Evolutionary conservation across 2,329 filamentous ascomycete species (phyloP).

Genomic region (Calonectria fujianensis): DNA sequence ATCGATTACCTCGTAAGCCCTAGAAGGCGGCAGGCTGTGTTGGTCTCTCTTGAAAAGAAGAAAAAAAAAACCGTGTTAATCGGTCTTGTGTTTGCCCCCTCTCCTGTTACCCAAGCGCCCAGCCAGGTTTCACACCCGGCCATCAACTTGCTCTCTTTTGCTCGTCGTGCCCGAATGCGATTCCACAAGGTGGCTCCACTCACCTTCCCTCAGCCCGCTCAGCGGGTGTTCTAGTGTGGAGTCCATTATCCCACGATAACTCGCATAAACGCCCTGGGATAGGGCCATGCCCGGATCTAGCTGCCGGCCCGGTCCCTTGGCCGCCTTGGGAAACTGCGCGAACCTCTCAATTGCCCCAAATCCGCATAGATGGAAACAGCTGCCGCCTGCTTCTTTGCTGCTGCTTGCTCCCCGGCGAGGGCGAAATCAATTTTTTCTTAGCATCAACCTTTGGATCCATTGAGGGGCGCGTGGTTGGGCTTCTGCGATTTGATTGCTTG

Average conservation of each 20-base stretch:
- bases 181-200: constrained; percentile 41
- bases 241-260: constrained; percentile 42
- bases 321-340: constrained; percentile 36
- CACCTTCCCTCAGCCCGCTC: constrained; percentile 34
- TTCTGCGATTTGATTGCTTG: constrained; percentile 15
- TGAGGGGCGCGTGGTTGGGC: constrained; percentile 9
- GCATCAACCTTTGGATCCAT: constrained; percentile 19
- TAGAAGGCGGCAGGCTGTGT: constrained; percentile 4
- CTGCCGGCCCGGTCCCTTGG: constrained; percentile 50
- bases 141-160: constrained; percentile 20
- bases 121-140: constrained; percentile 13
- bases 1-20: constrained; percentile 16
- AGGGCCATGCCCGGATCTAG: constrained; percentile 45
- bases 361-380: not conserved
- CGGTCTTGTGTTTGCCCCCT: not conserved
- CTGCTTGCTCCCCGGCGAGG: constrained; percentile 16
- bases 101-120: constrained; percentile 33
- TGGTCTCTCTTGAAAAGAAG: not conserved
- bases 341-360: constrained; percentile 36
- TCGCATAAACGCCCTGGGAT: constrained; percentile 39
- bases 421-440: constrained; percentile 23
- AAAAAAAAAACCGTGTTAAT: not conserved
- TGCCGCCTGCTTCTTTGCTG: constrained; percentile 15
- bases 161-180: constrained; percentile 29
- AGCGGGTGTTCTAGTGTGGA: constrained; percentile 41